Evolutionary conservation across 768 basidiomycete genomes (phyloP), one percentile per base, ranked within the genome.

Genomic region (Daedaleopsis nitida): DNA sequence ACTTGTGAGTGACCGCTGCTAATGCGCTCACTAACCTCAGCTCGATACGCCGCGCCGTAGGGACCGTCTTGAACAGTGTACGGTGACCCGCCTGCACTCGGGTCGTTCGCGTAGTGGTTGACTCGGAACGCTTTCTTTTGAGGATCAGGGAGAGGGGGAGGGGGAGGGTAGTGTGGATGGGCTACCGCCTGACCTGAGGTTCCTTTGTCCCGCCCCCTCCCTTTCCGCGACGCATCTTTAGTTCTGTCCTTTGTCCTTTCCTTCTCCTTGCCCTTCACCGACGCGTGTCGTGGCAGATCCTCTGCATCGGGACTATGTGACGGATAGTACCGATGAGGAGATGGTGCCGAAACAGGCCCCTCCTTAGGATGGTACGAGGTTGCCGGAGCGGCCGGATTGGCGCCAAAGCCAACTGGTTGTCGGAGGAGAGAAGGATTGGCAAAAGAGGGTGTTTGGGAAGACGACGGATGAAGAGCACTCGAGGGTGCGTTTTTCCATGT

Each of bases 121-220:
- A 67, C 60, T 8, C 66, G 63, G 37, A 67, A 67, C 14, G 66
- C 65, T 0, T 59, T 67, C 51, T 54, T 56, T 48, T 58, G 39
- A 2, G 37, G 43, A 21, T 58, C 61, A 24, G 6, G 35, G 8
- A 43, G 19, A 19, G 51, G 34, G 14, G 52, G 14, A n/a, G 54
- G 48, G 42, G 44, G 37, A 12, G 50, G 34, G 49, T 52, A 42
- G 17, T 39, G 3, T 2, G 49, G 13, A 11, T 57, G 34, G 12
- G 34, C 13, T 9, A 24, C 14, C 2, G 50, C 21, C 3, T 50
- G 47, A 24, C n/a, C 14, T 2, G 48, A 35, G 5, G 48, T 24
- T 44, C 38, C 38, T 47, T 59, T 49, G 37, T 63, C 56, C 12
- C 35, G 32, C 23, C 49, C 62, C 51, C 60, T 58, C 13, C 57